Evolutionary conservation across 352 stramenopile genomes (phyloP).

Genomic region (Labyrinthula sp.): DNA sequence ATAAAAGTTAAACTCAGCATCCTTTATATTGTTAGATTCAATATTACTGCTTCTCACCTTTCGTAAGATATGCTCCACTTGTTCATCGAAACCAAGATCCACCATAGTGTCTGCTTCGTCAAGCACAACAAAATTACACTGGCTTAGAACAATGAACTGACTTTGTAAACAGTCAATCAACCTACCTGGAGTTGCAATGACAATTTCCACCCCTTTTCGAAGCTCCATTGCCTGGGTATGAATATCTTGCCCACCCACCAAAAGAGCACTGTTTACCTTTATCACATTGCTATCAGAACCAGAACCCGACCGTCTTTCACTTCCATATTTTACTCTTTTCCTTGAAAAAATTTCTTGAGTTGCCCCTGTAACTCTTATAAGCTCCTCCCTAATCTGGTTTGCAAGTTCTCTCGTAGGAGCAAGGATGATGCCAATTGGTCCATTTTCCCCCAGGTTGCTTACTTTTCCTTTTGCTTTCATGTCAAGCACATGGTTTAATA

Average conservation of each 20-base stretch:
- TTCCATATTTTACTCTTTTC: no score
- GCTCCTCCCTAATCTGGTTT: constrained; percentile 82
- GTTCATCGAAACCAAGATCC: constrained; percentile 80
- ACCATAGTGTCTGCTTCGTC: constrained; percentile 97
- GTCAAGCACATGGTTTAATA: no score
- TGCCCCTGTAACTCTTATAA: constrained; percentile 40
- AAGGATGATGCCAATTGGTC: constrained; percentile 88
- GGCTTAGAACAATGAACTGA: constrained; percentile 90
- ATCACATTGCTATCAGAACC: no score
- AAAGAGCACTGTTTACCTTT: constrained; percentile 9
- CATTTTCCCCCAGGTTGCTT: constrained; percentile 60
- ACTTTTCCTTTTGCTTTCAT: no score
- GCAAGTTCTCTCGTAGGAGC: constrained; percentile 90
- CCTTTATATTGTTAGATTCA: constrained; percentile 79
- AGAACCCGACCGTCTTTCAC: no score
- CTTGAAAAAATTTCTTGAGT: no score
- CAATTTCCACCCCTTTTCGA: constrained; percentile 80
- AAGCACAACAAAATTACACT: constrained; percentile 95
- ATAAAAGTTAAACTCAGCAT: no score
- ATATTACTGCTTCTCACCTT: constrained; percentile 77
- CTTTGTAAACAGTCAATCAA: constrained; percentile 91
- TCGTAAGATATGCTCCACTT: constrained; percentile 82
- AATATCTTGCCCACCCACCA: constrained; percentile 78
- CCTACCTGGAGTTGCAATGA: constrained; percentile 90
- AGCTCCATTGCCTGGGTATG: constrained; percentile 84